Base-by-base conservation (phyloP, 192 early-diverging fungal genomes). In the Coemansia sp. region DNA sequence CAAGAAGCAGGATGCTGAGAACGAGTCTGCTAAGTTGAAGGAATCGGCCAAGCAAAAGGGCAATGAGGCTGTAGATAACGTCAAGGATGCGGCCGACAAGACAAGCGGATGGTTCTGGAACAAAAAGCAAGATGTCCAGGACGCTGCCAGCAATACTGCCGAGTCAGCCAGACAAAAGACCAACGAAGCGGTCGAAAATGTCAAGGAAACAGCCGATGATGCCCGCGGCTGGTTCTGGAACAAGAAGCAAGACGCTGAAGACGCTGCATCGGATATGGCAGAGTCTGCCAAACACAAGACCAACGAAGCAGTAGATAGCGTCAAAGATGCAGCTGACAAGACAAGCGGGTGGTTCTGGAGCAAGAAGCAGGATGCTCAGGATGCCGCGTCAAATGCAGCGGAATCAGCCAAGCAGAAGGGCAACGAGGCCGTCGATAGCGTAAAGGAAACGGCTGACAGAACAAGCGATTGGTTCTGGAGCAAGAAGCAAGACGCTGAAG, bases 41-140 rank as follows among this genome's bases (percentile, higher is more conserved):
- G n/a, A n/a, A n/a, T n/a, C n/a, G n/a, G 32, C 32, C 7, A 34
- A 34, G 32, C 32, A 34, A 7, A 34, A 34, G 38, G 3, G 9
- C 18, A 15, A 12, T 28, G 12, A 49, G 9, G 40, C 42, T 7
- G 30, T 31, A 3, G 52, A 55, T 47, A 20, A 11, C 34, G 56
- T 43, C 42, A 52, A 56, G 45, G 21, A 56, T 10, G 44, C 54
- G 3, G 68, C 60, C 8, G 51, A 58, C 14, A 40, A 53, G 11
- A 47, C 67, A 10, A 49, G 56, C 37, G 57, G 61, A 26, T 71
- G 69, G 69, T 64, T 64, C 53, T 56, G 69, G 68, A 56, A 23
- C 61, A 64, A 51, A 39, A 71, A 64, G 20, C 46, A 64, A 12
- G 57, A 60, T 1, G 47, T 49, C 11, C 3, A 42, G 15, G 40